These are phyloP conservation scores for Scutellaria galericulata DNA, from an alignment of 257 asterid genomes.

Conservation along the genomic window DNA sequence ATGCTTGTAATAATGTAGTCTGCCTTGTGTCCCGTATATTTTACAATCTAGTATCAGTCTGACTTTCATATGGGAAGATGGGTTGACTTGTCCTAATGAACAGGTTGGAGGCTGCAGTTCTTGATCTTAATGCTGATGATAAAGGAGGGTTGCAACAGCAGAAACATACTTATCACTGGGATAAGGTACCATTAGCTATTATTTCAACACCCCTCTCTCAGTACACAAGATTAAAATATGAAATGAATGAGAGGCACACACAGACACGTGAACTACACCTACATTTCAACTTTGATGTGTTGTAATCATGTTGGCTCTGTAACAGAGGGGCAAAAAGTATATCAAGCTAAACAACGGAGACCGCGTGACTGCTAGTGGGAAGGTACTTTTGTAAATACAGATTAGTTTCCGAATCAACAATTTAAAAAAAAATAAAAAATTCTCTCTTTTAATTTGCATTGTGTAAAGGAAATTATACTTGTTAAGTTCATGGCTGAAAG, in stretches of 20 bases:
- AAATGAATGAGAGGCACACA: conserved; percentile 13
- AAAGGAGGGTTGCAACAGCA: conserved; percentile 71
- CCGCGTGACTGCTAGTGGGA: conserved; percentile 94
- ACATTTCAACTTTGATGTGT: conserved; percentile 16
- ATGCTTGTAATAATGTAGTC: conserved; percentile 13
- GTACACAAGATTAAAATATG: background rate
- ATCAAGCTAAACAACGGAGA: conserved; percentile 93
- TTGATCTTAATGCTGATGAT: conserved; percentile 91
- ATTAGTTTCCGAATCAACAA: background rate
- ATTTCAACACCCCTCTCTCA: background rate
- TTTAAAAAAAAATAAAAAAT: background rate
- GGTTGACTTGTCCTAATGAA: conserved; percentile 28
- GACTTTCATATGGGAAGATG: background rate
- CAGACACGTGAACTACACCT: background rate
- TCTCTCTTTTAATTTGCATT: background rate
- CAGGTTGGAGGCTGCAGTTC: conserved; percentile 92
- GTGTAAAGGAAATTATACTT: background rate
- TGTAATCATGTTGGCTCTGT: conserved; percentile 34
- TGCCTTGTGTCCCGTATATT: background rate
- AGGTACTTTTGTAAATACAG: conserved; percentile 55
- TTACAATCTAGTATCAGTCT: conserved; percentile 17
- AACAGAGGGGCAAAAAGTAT: conserved; percentile 92
- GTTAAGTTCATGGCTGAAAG: background rate
- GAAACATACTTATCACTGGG: conserved; percentile 89
- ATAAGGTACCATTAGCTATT: conserved; percentile 62